phyloP scores from a whole-genome alignment of 371 early-diverging fungal species.

The Mortierella sp. region DNA sequence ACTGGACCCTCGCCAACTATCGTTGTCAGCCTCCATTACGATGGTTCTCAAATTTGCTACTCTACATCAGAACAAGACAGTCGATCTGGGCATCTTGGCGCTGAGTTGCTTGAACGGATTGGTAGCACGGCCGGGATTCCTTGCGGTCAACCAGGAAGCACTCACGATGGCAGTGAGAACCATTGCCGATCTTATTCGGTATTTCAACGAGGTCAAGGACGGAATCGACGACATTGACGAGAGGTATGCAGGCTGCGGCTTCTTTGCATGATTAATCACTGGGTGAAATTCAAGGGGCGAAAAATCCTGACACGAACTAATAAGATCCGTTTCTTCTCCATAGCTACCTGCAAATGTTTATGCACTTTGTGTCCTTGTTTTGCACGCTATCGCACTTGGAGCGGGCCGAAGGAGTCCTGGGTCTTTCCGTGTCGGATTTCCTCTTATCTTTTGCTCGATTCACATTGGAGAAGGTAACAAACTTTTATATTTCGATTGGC shows the following conservation, averaged over 20 bases:
- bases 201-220: constrained; percentile 52
- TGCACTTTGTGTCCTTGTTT: constrained; percentile 54
- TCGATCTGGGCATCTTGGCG: constrained; percentile 48
- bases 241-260: constrained; percentile 14
- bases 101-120: constrained; percentile 48
- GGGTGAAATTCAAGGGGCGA: neutral
- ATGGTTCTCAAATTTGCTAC: constrained; percentile 47
- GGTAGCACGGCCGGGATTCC: constrained; percentile 51
- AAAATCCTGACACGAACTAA: neutral
- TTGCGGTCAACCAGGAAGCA: constrained; percentile 49
- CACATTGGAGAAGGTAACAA: constrained; percentile 51
- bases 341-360: constrained; percentile 55
- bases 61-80: constrained; percentile 50
- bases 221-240: constrained; percentile 56
- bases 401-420: constrained; percentile 41
- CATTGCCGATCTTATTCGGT: constrained; percentile 49
- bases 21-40: constrained; percentile 31
- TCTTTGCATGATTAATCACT: neutral
- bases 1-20: constrained; percentile 38
- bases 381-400: constrained; percentile 47
- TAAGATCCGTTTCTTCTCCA: neutral
- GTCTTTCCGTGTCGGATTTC: constrained; percentile 46
- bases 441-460: constrained; percentile 47
- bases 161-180: constrained; percentile 44
- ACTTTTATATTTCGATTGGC: neutral